A percentile compares a stretch with the other conserved stretches of the same genome.
Conservation (phyloP, 768 basidiomycete species). For the Trametes cinnabarina region DNA sequence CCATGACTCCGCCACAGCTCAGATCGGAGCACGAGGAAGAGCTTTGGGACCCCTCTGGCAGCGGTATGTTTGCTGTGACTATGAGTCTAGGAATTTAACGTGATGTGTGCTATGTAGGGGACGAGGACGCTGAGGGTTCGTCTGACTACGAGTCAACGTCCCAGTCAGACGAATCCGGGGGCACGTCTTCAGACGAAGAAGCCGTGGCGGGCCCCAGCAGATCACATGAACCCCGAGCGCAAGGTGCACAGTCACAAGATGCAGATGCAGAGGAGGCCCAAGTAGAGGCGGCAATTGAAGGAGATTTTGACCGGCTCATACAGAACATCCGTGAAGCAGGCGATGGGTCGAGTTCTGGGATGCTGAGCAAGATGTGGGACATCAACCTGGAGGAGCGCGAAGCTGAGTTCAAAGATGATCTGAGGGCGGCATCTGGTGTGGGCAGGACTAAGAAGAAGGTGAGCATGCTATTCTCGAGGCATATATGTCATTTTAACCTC, state of each 20-base stretch:
- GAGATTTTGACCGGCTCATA: conserved; percentile 66
- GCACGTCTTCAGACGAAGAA: neutral
- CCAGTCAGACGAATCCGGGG: neutral
- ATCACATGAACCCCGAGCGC: neutral
- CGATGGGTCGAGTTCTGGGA: conserved; percentile 40
- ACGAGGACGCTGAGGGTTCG: conserved; percentile 13
- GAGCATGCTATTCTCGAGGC: conserved; percentile 32
- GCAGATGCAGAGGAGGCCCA: conserved; percentile 11
- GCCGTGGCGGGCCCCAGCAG: neutral
- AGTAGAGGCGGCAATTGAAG: conserved; percentile 43
- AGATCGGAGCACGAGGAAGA: neutral
- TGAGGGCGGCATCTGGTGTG: conserved; percentile 72
- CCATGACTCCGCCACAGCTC: neutral
- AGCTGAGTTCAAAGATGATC: conserved; percentile 68
- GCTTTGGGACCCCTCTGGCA: conserved; percentile 8
- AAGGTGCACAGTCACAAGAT: neutral
- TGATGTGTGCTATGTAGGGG: neutral
- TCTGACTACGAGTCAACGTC: conserved; percentile 7
- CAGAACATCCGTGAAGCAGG: conserved; percentile 59
- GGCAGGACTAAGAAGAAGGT: conserved; percentile 48
- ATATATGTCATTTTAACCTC: neutral
- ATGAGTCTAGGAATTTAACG: neutral
- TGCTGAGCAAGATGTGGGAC: conserved; percentile 71
- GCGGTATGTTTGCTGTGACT: neutral
- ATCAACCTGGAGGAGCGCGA: conserved; percentile 66